Evolutionary conservation across 371 early-diverging fungal species (phyloP), one percentile per base, ranked within the genome.

Genomic region (Entomophthora muscae): DNA sequence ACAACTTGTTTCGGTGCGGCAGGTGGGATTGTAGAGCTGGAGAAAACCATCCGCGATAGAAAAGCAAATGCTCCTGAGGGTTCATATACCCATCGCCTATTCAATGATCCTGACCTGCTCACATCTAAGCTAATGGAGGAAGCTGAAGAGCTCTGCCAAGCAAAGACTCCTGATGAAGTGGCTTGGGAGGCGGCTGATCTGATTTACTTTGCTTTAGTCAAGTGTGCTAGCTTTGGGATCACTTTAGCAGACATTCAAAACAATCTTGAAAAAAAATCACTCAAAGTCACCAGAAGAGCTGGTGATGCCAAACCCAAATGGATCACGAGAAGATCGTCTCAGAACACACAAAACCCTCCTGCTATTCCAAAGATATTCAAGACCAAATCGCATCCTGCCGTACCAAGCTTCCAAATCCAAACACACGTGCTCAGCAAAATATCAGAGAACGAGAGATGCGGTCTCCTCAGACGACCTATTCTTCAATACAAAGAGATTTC

Each of bases 121-220:
- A 73, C 80, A 59, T 82, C 91, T 67, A 98, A 98, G 79, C 88
- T 98, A 63, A 80, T 89, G 78, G 98, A 98, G 70, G 97, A 96
- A 73, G 98, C 98, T 1, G 81, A 85, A 10, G 97, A 95, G 72
- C 71, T 98, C 27, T 88, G 91, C 64, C 83, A 88, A 28, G 95
- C 98, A 29, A 75, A 68, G 10, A 72, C 71, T 1, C 73, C 73
- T 28, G 82, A 84, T 0, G 90, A 95, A 1, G 82, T 95, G 66
- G 92, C 95, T 2, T 91, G 88, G 83, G 97, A 98, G 71, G 88
- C 95, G 27, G 97, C 98, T 26, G 98, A 98, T 70, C 73, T 96
- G 63, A 80, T 98, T 61, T 98, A 95, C 77, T 98, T 98, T 79
- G 85, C 90, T 2, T 73, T 98, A 57, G 84, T 82, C 61, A 93